Evolutionary conservation across 2,329 filamentous ascomycete species (phyloP).

Genomic region (Huntiella moniliformis): DNA sequence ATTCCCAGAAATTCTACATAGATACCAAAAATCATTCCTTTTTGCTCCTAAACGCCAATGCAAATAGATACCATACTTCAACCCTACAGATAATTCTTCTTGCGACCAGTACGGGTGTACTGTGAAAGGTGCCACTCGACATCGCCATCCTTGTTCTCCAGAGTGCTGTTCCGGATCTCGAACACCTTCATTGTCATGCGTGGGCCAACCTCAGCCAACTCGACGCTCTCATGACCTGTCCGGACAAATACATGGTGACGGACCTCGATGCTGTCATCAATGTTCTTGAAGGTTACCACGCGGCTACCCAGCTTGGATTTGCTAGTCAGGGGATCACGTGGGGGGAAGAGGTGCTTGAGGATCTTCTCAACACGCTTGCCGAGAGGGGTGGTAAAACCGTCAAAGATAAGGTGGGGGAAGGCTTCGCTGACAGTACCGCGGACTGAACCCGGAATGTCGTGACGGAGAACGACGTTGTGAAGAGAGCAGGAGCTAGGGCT

Average conservation of each 20-base stretch:
- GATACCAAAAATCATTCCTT: not conserved
- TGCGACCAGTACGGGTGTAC: slow-evolving; percentile 80
- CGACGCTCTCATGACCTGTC: slow-evolving; percentile 76
- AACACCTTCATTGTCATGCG: slow-evolving; percentile 96
- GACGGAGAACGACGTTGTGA: slow-evolving; percentile 80
- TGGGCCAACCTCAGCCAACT: slow-evolving; percentile 76
- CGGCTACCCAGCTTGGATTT: slow-evolving; percentile 66
- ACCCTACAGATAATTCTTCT: slow-evolving; percentile 83
- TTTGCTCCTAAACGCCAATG: slow-evolving; percentile 10
- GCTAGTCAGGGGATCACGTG: slow-evolving; percentile 54
- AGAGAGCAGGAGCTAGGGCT: slow-evolving; percentile 58
- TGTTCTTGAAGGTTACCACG: slow-evolving; percentile 86
- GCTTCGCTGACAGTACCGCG: slow-evolving; percentile 78
- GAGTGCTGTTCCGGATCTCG: slow-evolving; percentile 75
- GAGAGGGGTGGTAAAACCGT: slow-evolving; percentile 68
- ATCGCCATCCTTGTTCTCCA: slow-evolving; percentile 90
- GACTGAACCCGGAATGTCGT: slow-evolving; percentile 77
- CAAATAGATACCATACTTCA: not conserved
- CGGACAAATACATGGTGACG: slow-evolving; percentile 70
- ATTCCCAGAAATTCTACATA: too few relatives aligned
- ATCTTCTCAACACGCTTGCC: slow-evolving; percentile 75
- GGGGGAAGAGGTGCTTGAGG: slow-evolving; percentile 85
- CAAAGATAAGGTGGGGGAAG: slow-evolving; percentile 90
- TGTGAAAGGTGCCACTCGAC: slow-evolving; percentile 93
- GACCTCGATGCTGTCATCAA: slow-evolving; percentile 85